Conservation (phyloP, 352 stramenopile genomes). For the Phytophthora constricta region DNA sequence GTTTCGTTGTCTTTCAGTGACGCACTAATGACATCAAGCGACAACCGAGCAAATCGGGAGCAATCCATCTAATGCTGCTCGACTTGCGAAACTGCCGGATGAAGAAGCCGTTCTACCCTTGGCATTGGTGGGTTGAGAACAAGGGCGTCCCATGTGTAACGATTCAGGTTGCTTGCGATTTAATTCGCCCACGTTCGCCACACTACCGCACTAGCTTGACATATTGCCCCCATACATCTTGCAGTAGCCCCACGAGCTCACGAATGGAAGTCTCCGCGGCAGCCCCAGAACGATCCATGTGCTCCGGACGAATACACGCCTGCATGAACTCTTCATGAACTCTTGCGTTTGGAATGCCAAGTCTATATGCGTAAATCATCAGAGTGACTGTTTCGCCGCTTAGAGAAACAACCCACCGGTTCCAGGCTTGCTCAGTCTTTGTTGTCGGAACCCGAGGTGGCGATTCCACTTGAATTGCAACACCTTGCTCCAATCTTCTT, state of each 20-base stretch:
- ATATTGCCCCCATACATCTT: constrained; percentile 8
- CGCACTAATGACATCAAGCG: constrained; percentile 5
- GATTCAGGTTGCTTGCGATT: constrained; percentile 9
- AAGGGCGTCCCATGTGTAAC: constrained; percentile 5
- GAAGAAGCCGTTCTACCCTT: not conserved
- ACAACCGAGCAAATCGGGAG: not conserved
- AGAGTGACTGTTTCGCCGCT: constrained; percentile 8
- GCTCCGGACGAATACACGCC: constrained; percentile 3
- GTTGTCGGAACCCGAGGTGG: constrained; percentile 1
- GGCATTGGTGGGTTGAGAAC: not conserved
- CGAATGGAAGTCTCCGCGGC: constrained; percentile 4
- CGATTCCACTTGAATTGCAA: constrained; percentile 22
- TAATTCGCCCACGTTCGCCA: constrained; percentile 20
- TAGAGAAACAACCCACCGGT: constrained; percentile 1
- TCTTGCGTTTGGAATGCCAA: constrained; percentile 9
- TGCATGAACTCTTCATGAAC: constrained; percentile 3
- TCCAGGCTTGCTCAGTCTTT: constrained; percentile 13
- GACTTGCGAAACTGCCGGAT: not conserved
- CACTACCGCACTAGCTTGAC: not conserved
- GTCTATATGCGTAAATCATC: constrained; percentile 17
- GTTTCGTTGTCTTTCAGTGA: constrained; percentile 1
- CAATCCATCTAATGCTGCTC: not conserved
- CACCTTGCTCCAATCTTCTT: not conserved
- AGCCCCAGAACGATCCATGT: constrained; percentile 14
- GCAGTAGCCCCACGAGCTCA: not conserved